A percentile compares a stretch with the other conserved stretches of the same genome.
Conservation (phyloP, 2,329 filamentous ascomycete genomes). For the Ophiostoma himal-ulmi region DNA sequence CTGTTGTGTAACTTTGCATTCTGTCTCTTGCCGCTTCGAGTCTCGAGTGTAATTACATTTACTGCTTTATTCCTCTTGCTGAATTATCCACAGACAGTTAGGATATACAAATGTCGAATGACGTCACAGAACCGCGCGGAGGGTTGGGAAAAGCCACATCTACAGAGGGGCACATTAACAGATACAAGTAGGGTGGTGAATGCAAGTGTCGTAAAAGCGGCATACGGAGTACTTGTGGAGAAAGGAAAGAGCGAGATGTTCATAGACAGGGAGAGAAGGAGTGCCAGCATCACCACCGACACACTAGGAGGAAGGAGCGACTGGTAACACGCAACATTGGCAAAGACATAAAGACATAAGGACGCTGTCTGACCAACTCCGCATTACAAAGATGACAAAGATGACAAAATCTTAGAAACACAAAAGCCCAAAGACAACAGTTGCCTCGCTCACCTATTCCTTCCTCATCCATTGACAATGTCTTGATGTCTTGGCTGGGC, state of each 20-base stretch:
- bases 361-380: not conserved
- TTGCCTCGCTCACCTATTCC: not conserved
- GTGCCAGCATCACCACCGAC: not conserved
- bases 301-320: not conserved
- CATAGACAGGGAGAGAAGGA: not conserved
- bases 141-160: not conserved
- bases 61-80: not conserved
- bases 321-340: not conserved
- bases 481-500: not conserved
- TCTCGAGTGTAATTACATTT: not conserved
- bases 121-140: slow-evolving; percentile 9
- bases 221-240: not conserved
- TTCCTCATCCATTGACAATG: not conserved
- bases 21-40: not conserved
- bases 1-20: not conserved
- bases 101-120: not conserved
- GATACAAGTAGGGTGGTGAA: not conserved
- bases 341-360: not conserved
- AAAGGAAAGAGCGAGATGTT: not conserved
- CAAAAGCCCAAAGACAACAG: not conserved
- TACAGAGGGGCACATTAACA: slow-evolving; percentile 1
- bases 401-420: no score
- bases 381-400: not conserved
- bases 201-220: not conserved
- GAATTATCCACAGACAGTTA: not conserved